A percentile compares a stretch with the other conserved stretches of the same genome.
phyloP scores from a whole-genome alignment of 177 flowering plant species.

The Vitis hybrid region DNA sequence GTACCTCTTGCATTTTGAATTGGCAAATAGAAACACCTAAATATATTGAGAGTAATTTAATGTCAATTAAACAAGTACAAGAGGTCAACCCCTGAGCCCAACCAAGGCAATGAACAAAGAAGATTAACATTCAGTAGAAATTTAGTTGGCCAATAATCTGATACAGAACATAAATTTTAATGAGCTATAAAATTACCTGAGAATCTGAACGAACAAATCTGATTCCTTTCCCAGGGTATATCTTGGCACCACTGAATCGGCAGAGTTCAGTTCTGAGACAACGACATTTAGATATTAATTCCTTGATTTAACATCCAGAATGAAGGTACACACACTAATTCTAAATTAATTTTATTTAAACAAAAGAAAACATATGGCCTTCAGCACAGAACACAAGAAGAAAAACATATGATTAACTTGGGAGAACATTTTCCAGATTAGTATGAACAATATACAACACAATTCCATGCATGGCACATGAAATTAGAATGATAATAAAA shows the following conservation, averaged over 20 bases:
- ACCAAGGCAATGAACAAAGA: not conserved
- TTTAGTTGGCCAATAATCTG: not conserved
- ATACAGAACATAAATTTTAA: not conserved
- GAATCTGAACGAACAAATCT: constrained; percentile 63
- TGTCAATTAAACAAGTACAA: not conserved
- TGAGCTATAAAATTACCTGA: constrained; percentile 30
- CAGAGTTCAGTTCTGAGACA: constrained; percentile 62
- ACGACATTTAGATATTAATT: not conserved
- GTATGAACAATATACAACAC: not conserved
- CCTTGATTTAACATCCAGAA: not conserved
- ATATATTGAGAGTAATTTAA: too few species aligned
- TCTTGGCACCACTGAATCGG: constrained; percentile 62
- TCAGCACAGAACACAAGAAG: not conserved
- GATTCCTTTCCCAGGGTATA: constrained; percentile 62
- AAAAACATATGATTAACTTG: not conserved
- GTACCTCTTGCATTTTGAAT: constrained; percentile 57
- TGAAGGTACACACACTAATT: not conserved
- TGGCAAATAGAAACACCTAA: constrained; percentile 49
- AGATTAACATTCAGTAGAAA: not conserved
- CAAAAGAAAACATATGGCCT: not conserved
- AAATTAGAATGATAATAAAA: not conserved
- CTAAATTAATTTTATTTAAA: not conserved
- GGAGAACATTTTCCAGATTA: not conserved
- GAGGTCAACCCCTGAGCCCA: not conserved
- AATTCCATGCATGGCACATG: not conserved